These are phyloP conservation scores for Mycena citricolor DNA, from an alignment of 1,284 basidiomycete species.

Conservation along the genomic window DNA sequence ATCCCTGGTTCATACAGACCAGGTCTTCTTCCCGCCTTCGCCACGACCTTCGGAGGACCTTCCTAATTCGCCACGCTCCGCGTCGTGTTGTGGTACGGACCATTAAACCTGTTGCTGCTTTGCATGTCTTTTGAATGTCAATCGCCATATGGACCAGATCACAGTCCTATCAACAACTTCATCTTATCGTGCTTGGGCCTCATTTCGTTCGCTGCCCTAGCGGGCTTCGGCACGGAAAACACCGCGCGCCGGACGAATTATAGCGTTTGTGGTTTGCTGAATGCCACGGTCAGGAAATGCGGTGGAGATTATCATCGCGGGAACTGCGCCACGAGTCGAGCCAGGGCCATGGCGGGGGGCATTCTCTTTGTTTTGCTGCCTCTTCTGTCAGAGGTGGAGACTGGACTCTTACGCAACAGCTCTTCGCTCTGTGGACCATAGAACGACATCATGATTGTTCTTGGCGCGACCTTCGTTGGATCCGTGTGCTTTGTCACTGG, in stretches of 20 bases:
- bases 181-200: constrained; percentile 49
- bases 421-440: constrained; percentile 61
- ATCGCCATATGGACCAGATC: too few relatives aligned
- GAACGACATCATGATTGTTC: constrained; percentile 65
- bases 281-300: constrained; percentile 64
- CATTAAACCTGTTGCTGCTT: too few relatives aligned
- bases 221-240: constrained; percentile 68
- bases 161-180: constrained; percentile 52
- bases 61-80: too few relatives aligned
- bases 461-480: constrained; percentile 61
- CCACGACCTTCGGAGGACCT: too few relatives aligned
- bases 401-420: constrained; percentile 65
- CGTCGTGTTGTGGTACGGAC: too few relatives aligned
- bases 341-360: constrained; percentile 41
- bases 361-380: constrained; percentile 24
- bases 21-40: too few relatives aligned
- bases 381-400: constrained; percentile 48
- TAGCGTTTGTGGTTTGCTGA: constrained; percentile 59
- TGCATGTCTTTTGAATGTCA: too few relatives aligned
- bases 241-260: constrained; percentile 56
- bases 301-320: constrained; percentile 52
- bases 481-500: constrained; percentile 21
- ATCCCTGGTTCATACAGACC: too few relatives aligned
- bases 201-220: constrained; percentile 53
- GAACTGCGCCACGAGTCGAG: too few relatives aligned